Conservation (phyloP, 2,329 filamentous ascomycete genomes). For the Penicillium sp. region DNA sequence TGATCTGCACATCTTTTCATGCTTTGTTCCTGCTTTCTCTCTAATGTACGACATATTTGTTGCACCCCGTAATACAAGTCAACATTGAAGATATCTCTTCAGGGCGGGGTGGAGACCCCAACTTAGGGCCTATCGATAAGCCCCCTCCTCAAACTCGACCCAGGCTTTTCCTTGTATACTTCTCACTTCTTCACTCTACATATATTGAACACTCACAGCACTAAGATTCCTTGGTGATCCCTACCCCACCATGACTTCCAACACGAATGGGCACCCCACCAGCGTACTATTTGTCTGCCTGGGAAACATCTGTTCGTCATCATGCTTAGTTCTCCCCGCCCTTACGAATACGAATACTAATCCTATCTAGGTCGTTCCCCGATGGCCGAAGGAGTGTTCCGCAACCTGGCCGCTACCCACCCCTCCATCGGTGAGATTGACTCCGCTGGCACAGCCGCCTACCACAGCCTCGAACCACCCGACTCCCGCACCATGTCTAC, state of each 20-base stretch:
- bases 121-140: constrained; percentile 10
- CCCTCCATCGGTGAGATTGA: constrained; percentile 68
- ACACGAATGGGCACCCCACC: constrained; percentile 35
- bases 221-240: not conserved
- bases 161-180: not conserved
- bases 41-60: not conserved
- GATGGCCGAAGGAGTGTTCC: constrained; percentile 95
- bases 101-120: not conserved
- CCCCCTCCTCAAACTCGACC: not conserved
- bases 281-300: constrained; percentile 93
- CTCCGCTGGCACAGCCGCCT: constrained; percentile 85
- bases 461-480: constrained; percentile 73
- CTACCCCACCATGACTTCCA: constrained; percentile 22
- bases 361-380: constrained; percentile 64
- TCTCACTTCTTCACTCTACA: not conserved
- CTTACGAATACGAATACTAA: constrained; percentile 4
- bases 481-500: constrained; percentile 82
- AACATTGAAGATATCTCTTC: not conserved
- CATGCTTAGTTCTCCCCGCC: constrained; percentile 1
- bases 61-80: not conserved
- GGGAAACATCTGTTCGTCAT: constrained; percentile 77
- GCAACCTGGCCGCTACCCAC: constrained; percentile 60
- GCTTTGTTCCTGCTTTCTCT: not conserved
- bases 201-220: not conserved
- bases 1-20: not conserved